Evolutionary conservation across 352 stramenopile species (phyloP).

Genomic region (Globisporangium cystogenes): DNA sequence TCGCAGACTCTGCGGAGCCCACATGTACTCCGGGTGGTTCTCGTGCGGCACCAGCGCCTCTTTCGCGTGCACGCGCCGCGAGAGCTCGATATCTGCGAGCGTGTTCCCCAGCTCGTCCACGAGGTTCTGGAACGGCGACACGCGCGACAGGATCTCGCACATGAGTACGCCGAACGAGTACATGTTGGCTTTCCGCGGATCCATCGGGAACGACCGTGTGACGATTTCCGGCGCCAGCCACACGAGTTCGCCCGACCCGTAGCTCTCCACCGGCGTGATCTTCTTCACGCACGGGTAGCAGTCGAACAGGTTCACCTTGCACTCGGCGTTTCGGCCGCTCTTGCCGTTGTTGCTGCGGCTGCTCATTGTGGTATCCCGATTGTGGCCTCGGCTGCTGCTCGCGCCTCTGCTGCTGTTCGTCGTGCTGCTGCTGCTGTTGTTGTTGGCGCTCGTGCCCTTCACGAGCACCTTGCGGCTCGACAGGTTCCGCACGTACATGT

Average conservation of each 20-base stretch:
- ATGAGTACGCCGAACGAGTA: slow-evolving; percentile 64
- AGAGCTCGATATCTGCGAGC: slow-evolving; percentile 44
- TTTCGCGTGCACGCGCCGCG: slow-evolving; percentile 25
- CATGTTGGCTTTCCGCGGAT: slow-evolving; percentile 46
- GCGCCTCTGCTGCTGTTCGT: not conserved
- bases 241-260: slow-evolving; percentile 42
- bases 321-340: slow-evolving; percentile 10
- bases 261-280: slow-evolving; percentile 15
- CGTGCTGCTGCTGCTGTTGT: not conserved
- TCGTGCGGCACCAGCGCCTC: slow-evolving; percentile 39
- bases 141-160: slow-evolving; percentile 50
- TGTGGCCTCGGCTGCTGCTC: not conserved
- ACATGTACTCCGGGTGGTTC: slow-evolving; percentile 31
- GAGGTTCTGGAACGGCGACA: slow-evolving; percentile 38
- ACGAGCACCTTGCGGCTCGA: slow-evolving; percentile 60
- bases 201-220: slow-evolving; percentile 34
- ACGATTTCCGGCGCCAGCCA: slow-evolving; percentile 55
- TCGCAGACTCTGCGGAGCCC: slow-evolving; percentile 29
- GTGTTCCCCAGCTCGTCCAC: slow-evolving; percentile 45
- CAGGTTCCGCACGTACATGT: slow-evolving; percentile 39
- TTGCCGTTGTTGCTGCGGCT: not conserved
- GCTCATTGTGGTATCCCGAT: not conserved
- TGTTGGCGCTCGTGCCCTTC: slow-evolving; percentile 14
- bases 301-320: slow-evolving; percentile 61
- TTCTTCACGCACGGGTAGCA: slow-evolving; percentile 38